Base-by-base conservation (phyloP, 1,284 basidiomycete genomes). In the Heterobasidion occidentale region DNA sequence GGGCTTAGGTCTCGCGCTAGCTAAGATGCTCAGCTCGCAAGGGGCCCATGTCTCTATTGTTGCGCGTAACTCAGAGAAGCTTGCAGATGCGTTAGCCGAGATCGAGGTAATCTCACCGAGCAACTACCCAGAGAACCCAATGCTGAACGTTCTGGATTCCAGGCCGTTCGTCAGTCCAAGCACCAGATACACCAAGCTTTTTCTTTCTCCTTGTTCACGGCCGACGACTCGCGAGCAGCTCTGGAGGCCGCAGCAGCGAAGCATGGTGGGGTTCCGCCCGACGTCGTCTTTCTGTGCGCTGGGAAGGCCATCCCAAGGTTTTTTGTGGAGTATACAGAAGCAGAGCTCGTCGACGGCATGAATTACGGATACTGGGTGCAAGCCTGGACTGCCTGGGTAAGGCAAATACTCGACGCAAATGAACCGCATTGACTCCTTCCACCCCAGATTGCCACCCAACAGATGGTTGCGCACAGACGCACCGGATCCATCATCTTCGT, bases 31-130 rank as follows among this genome's bases (percentile, higher is more conserved):
- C 9, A 80, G 84, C 17, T 71, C 76, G 60, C 76, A 77, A 54
- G 92, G 92, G 1, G 90, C 91, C 1, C 76, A 91, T 66, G 86
- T 95, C 2, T 88, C 88, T 1, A 88, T 95, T 59, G 87, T 93
- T 38, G 90, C 91, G 46, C 77, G 91, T 33, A 79, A 86, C 62
- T 74, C 83, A 60, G 70, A 73, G 48, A 86, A 82, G 60, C 74
- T 92, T 34, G 70, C 79, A 52, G 70, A 68, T 15, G 90, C 90
- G 0, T 62, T 88, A 9, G 70, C 69, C 20, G 71, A 79, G 58
- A 66, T 94, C 33, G 83, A 92, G 77, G 89, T 48, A 48, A 11
- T 17, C 46, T 17, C 27, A 17, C n/a, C 46, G 46, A 15, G 3
- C 27, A 17, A 17, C 8, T 11, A 6, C 1, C 14, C 42, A 17